Base-by-base conservation (phyloP, 169 alveolate genomes). In the Plasmodium gonderi region DNA sequence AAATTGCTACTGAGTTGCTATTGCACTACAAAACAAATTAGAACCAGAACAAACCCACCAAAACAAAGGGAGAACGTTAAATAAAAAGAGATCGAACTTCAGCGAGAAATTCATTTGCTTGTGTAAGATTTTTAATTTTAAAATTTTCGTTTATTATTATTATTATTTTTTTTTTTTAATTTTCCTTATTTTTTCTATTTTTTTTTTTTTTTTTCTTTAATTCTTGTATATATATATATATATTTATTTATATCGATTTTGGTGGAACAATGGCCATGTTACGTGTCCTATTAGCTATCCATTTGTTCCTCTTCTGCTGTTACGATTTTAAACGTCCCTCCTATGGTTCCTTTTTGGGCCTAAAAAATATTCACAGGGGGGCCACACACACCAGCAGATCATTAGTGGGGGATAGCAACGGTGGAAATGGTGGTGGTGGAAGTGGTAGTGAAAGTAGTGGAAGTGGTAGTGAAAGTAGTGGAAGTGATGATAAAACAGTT, bases 221-320 rank as follows among this genome's bases (percentile, higher is more conserved):
- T 76, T 4, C 20, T 76, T 3, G 6, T 76, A n/a, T 54, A 33
- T n/a, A 8, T 4, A 31, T n/a, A n/a, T n/a, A n/a, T n/a, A n/a
- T n/a, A n/a, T n/a, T n/a, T n/a, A n/a, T n/a, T n/a, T n/a, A n/a
- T n/a, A n/a, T n/a, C n/a, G n/a, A n/a, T n/a, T n/a, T n/a, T 29
- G 17, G n/a, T 29, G 23, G 76, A 20, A 79, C 65, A 67, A 79
- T 79, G 90, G 51, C 44, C 29, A 79, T 31, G 31, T 8, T 12
- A 51, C 60, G 36, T 38, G 14, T 79, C 44, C 78, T 60, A 67
- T 79, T 42, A 51, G 38, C 29, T 79, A 14, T 79, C 44, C 23
- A 54, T 67, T 29, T 49, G 44, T 54, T 79, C 60, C 36, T 51
- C 14, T 42, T 79, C 68, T 77, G 40, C 38, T 31, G 77, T 51